phyloP scores from a whole-genome alignment of 441 rosid species.

The Manihot esculenta region DNA sequence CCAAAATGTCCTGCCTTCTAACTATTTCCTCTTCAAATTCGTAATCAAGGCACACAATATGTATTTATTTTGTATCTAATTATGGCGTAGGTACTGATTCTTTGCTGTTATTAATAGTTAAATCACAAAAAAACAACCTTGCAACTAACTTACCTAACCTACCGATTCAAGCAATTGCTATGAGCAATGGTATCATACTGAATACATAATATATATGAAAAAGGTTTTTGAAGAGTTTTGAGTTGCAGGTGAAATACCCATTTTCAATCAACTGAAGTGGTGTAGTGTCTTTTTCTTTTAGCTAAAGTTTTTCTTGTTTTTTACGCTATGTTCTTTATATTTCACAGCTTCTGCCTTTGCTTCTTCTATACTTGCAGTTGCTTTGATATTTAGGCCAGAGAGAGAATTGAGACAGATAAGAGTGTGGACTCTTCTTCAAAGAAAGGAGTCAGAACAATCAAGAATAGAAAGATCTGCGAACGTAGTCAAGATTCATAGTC shows the following conservation, averaged over 20 bases:
- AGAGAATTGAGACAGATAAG: not conserved
- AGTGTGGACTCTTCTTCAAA: not conserved
- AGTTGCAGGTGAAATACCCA: conserved; percentile 25
- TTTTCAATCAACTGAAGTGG: conserved; percentile 28
- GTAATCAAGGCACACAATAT: no score
- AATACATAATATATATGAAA: no score
- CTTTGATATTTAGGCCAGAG: conserved; percentile 5
- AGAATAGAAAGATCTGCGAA: conserved; percentile 26
- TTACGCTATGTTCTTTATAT: not conserved
- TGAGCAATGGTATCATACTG: no score
- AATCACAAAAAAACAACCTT: no score
- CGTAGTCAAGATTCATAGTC: conserved; percentile 24
- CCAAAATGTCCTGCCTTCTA: no score
- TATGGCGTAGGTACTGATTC: no score
- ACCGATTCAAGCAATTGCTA: no score
- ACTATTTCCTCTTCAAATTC: no score
- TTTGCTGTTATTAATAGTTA: no score
- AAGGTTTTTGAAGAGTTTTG: no score
- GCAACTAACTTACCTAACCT: not conserved
- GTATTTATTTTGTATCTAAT: no score
- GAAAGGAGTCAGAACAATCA: not conserved
- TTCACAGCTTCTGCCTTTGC: conserved; percentile 5
- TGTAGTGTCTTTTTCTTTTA: conserved; percentile 28
- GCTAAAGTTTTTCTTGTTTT: not conserved
- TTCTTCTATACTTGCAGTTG: no score